A percentile compares a stretch with the other conserved stretches of the same genome.
These are phyloP conservation scores for Cercospora sp. DNA, from an alignment of 2,329 filamentous ascomycete genomes.

Conservation along the genomic window DNA sequence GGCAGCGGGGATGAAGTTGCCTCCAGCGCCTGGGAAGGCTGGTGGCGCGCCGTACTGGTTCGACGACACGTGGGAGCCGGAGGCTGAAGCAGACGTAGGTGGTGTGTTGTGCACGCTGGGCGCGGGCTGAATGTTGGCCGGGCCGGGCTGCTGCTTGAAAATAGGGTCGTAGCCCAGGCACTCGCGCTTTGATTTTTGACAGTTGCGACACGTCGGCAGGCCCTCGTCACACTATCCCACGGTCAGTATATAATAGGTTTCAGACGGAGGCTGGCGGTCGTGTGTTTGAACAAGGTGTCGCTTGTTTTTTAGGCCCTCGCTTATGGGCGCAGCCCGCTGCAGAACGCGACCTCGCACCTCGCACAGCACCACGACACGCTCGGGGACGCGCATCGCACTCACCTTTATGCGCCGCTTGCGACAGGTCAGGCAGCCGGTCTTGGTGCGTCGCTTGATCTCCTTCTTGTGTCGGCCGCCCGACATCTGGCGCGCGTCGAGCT, in stretches of 20 bases:
- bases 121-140: slow-evolving; percentile 70
- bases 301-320: slow-evolving; percentile 20
- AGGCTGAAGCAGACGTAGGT: slow-evolving; percentile 19
- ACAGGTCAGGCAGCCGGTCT: slow-evolving; percentile 56
- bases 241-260: slow-evolving; percentile 2
- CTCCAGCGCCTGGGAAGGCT: slow-evolving; percentile 22
- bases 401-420: slow-evolving; percentile 70
- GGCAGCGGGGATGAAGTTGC: slow-evolving; percentile 21
- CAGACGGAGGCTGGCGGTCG: slow-evolving; percentile 11
- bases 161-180: slow-evolving; percentile 85
- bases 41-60: slow-evolving; percentile 20
- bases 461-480: slow-evolving; percentile 66
- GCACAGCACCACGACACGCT: slow-evolving; percentile 9
- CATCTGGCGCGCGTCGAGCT: slow-evolving; percentile 50
- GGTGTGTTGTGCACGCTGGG: slow-evolving; percentile 41
- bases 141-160: slow-evolving; percentile 72
- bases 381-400: slow-evolving; percentile 35
- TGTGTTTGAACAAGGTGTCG: slow-evolving; percentile 20
- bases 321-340: slow-evolving; percentile 20
- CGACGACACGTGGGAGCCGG: slow-evolving; percentile 21
- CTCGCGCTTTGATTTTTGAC: slow-evolving; percentile 83
- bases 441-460: slow-evolving; percentile 72
- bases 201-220: slow-evolving; percentile 88
- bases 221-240: slow-evolving; percentile 82
- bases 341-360: slow-evolving; percentile 20